phyloP scores from a whole-genome alignment of 1,284 basidiomycete genomes.

The Serendipita sp. region DNA sequence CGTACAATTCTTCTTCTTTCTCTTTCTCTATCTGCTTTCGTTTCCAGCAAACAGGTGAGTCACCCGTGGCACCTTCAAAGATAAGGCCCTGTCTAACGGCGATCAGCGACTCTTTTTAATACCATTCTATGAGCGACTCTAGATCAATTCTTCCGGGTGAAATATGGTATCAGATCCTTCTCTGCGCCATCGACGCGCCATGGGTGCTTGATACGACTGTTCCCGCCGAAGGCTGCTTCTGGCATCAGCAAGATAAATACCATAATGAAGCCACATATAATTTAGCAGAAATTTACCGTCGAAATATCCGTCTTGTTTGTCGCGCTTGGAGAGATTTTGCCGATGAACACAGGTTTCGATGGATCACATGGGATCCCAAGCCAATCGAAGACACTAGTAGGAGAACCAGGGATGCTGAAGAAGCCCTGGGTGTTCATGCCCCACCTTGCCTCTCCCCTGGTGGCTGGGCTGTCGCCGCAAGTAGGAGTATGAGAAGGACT shows the following conservation, averaged over 20 bases:
- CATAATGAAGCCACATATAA: neutral
- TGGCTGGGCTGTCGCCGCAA: too few relatives aligned
- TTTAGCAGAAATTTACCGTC: neutral
- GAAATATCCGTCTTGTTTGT: neutral
- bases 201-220: neutral
- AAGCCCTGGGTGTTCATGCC: neutral
- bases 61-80: neutral
- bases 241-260: neutral
- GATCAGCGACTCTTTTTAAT: neutral
- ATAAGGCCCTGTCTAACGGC: neutral
- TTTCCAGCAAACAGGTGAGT: neutral
- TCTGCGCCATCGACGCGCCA: neutral
- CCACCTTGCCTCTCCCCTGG: neutral
- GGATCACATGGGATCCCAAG: neutral
- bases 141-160: neutral
- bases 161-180: neutral
- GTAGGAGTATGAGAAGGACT: too few relatives aligned
- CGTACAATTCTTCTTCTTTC: neutral
- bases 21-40: too few relatives aligned
- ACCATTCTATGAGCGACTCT: neutral
- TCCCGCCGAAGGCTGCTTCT: neutral
- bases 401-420: neutral
- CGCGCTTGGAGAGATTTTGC: neutral
- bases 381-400: neutral
- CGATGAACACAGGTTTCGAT: neutral